Evolutionary conservation across 208 protist species (phyloP).

Genomic region (Trypanosoma avium): DNA sequence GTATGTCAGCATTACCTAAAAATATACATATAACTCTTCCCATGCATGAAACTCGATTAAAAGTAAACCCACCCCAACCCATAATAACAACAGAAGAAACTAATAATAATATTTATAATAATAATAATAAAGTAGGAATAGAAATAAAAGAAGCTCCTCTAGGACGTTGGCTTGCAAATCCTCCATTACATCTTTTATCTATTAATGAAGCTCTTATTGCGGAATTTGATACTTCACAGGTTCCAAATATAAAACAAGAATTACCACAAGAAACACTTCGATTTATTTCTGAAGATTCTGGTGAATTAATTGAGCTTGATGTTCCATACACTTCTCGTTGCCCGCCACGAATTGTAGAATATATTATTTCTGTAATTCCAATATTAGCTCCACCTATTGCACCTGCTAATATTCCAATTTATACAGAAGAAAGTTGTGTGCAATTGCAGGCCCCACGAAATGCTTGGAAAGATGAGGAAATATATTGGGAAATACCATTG

Average conservation of each 20-base stretch:
- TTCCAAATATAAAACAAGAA: constrained; percentile 60
- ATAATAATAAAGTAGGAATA: not conserved
- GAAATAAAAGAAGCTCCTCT: constrained; percentile 15
- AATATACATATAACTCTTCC: constrained; percentile 50
- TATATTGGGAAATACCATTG: constrained; percentile 47
- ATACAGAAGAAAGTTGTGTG: constrained; percentile 80
- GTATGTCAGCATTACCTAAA: constrained; percentile 45
- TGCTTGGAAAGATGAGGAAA: constrained; percentile 69
- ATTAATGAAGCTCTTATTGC: constrained; percentile 49
- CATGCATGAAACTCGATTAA: constrained; percentile 62
- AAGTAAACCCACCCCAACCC: constrained; percentile 42
- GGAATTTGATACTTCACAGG: constrained; percentile 56
- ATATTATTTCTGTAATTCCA: constrained; percentile 54
- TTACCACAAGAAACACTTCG: constrained; percentile 66
- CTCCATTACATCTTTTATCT: constrained; percentile 48
- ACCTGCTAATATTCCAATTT: constrained; percentile 55
- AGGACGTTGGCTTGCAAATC: constrained; percentile 47
- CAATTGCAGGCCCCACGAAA: constrained; percentile 51
- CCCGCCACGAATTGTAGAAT: constrained; percentile 60
- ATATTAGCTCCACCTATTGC: constrained; percentile 46
- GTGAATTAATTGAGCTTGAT: constrained; percentile 37
- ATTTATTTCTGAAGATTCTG: constrained; percentile 69
- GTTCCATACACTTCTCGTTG: constrained; percentile 60
- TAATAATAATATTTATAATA: not conserved
- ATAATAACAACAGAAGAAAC: not conserved